A percentile compares a stretch with the other conserved stretches of the same genome.
phyloP scores from a whole-genome alignment of 192 early-diverging fungal genomes.

The Coemansia sp. region DNA sequence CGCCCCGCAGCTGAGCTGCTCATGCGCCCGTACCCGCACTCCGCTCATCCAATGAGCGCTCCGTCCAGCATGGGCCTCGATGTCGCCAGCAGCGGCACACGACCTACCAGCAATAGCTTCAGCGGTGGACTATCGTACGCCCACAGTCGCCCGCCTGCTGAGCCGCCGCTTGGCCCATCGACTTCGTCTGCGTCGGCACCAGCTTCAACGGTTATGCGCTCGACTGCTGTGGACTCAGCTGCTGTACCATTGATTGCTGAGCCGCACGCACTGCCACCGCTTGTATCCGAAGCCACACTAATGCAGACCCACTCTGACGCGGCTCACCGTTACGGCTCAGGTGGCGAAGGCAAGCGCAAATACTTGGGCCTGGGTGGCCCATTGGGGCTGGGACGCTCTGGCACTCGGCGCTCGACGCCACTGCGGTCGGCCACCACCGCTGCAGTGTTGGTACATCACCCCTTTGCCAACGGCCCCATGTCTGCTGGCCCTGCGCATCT shows the following conservation, averaged over 20 bases:
- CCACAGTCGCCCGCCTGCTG: constrained; percentile 6
- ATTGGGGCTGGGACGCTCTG: constrained; percentile 13
- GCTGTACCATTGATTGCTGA: constrained; percentile 1
- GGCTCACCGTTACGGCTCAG: not conserved
- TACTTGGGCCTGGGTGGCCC: constrained; percentile 47
- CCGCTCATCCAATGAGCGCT: constrained; percentile 31
- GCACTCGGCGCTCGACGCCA: constrained; percentile 28
- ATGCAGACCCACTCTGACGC: constrained; percentile 19
- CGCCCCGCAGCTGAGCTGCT: constrained; percentile 29
- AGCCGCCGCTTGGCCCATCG: constrained; percentile 16
- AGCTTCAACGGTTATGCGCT: constrained; percentile 35
- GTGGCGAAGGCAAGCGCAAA: constrained; percentile 18
- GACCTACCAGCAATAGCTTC: constrained; percentile 49
- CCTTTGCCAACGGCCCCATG: constrained; percentile 1
- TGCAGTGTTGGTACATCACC: constrained; percentile 32
- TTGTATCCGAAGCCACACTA: constrained; percentile 34
- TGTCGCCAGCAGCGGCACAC: constrained; percentile 10
- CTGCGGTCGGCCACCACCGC: constrained; percentile 42
- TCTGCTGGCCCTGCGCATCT: constrained; percentile 3
- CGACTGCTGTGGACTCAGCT: not conserved
- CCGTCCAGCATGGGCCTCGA: constrained; percentile 15
- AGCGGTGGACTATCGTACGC: constrained; percentile 20
- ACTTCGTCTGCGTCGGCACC: constrained; percentile 43
- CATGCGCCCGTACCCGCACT: constrained; percentile 18
- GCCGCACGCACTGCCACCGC: constrained; percentile 20